Evolutionary conservation across 2,329 filamentous ascomycete genomes (phyloP), one percentile per base, ranked within the genome.

Genomic region (Arthrobotrys entomopaga): DNA sequence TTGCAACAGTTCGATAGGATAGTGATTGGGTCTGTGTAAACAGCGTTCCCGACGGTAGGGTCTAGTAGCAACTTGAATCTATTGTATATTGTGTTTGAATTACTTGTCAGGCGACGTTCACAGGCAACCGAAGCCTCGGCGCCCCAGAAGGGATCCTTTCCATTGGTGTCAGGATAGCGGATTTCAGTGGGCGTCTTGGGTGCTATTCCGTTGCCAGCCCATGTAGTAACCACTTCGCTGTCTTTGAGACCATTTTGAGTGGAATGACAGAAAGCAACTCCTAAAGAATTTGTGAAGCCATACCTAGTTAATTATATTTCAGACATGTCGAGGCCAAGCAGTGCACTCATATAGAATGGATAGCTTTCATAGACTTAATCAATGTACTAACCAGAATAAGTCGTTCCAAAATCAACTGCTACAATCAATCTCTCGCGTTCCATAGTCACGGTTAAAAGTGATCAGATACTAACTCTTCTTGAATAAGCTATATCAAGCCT

Each of bases 51-150:
- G 2, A 34, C 58, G 10, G 46, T 67, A 4, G 49, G 24, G 22
- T 77, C 77, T 2, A 77, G 46, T n/a, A 77, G 15, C 0, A 77
- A 34, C 38, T 77, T 77, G 60, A 77, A 77, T 15, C 65, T 60
- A 20, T 54, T 60, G 38, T 73, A 75, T 4, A 75, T 61, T 10
- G 29, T 22, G 0, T 58, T 57, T 1, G 61, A 52, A n/a, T 26
- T 64, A 4, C 7, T 49, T 0, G 40, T 48, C 10, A 57, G 60
- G 43, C 61, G 20, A 26, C 59, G 2, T 48, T 71, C 29, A 42
- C 13, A 20, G 52, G 64, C 42, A 16, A 75, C 26, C 3, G 64
- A 67, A 13, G 71, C 71, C 46, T 72, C 52, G 8, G 13, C 5
- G 13, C 66, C 29, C 66, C 59, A 38, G 1, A 13, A 46, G 42